These are phyloP conservation scores for Saussurea involucrata DNA, from an alignment of 129 eudicot genomes.

Conservation along the genomic window DNA sequence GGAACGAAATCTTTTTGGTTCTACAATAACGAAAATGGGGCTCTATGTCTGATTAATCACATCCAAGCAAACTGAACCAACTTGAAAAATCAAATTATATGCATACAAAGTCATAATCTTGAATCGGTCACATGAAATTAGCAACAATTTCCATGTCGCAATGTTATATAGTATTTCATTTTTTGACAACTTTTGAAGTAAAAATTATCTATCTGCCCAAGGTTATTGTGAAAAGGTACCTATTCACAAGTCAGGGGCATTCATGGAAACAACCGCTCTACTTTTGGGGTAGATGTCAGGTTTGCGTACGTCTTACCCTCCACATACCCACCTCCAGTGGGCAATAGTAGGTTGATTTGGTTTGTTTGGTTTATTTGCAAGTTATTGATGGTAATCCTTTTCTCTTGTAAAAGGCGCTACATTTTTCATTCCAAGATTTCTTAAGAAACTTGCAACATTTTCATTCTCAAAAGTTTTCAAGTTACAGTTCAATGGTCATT, in stretches of 20 bases:
- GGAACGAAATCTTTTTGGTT: background rate
- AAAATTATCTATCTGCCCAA: too few relatives aligned
- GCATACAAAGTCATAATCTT: background rate
- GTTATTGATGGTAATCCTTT: background rate
- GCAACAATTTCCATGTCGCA: too few relatives aligned
- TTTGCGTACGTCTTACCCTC: too few relatives aligned
- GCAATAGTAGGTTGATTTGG: too few relatives aligned
- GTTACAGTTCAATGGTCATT: background rate
- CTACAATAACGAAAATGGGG: slow-evolving; percentile 82
- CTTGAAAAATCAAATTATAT: slow-evolving; percentile 42
- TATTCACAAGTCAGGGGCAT: too few relatives aligned
- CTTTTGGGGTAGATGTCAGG: too few relatives aligned
- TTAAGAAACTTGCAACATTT: background rate
- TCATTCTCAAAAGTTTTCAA: background rate
- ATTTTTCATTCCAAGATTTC: background rate
- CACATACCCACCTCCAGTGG: too few relatives aligned
- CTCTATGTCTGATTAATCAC: slow-evolving; percentile 97
- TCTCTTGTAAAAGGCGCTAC: background rate
- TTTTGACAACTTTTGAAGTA: too few relatives aligned
- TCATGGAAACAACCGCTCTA: too few relatives aligned
- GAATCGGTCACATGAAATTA: background rate
- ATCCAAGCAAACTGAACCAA: slow-evolving; percentile 89
- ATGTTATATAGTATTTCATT: too few relatives aligned
- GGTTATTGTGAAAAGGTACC: too few relatives aligned
- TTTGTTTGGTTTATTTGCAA: too few relatives aligned